Evolutionary conservation across 2,329 filamentous ascomycete species (phyloP).

Genomic region (Nakataea oryzae): DNA sequence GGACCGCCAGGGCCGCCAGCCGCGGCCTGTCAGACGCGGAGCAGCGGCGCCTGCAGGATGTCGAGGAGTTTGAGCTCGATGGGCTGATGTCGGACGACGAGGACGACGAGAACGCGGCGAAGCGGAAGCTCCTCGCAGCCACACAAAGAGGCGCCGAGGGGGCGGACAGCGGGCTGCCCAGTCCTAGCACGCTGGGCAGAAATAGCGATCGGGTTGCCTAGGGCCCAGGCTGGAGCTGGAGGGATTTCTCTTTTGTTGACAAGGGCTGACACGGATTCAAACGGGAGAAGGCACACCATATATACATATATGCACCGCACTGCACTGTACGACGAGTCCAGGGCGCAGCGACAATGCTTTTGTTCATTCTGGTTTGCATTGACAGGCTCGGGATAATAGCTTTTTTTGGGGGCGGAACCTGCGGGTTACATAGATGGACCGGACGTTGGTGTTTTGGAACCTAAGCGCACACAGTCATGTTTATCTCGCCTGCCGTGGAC

Average conservation of each 20-base stretch:
- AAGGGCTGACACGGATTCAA: too few species aligned
- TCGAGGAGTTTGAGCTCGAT: conserved; percentile 88
- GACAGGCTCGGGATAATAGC: neutral
- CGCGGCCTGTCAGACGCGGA: conserved; percentile 18
- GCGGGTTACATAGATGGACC: neutral
- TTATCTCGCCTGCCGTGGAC: neutral
- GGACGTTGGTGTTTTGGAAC: neutral
- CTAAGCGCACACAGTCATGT: neutral
- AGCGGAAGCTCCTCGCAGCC: conserved; percentile 22
- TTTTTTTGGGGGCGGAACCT: neutral
- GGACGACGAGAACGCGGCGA: conserved; percentile 36
- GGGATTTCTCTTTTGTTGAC: too few species aligned
- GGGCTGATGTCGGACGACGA: conserved; percentile 86
- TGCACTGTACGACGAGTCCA: too few species aligned
- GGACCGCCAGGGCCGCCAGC: conserved; percentile 3
- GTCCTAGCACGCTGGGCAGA: conserved; percentile 36
- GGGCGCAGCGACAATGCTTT: neutral
- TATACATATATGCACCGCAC: too few species aligned
- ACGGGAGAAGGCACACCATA: too few species aligned
- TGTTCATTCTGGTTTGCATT: neutral
- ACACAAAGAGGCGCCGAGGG: conserved; percentile 47
- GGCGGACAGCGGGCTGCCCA: conserved; percentile 29
- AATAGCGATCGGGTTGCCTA: conserved; percentile 26
- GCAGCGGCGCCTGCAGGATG: conserved; percentile 59
- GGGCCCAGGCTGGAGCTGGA: neutral